Conservation (phyloP, 23 red algal genomes). For the Gracilariopsis chorda region DNA sequence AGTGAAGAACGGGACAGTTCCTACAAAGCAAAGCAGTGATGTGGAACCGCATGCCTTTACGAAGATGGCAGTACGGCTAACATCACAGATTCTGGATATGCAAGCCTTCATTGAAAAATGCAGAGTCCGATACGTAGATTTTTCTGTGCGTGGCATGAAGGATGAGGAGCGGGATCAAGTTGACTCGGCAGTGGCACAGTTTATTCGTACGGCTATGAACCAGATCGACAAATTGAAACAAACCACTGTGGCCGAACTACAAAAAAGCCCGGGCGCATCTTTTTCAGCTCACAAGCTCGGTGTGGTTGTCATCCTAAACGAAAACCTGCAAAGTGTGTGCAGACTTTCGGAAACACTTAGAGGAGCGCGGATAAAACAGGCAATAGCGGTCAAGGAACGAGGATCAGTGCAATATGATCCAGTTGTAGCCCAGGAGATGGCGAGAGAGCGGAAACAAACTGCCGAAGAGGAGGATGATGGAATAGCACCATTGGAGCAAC, state of each 20-base stretch:
- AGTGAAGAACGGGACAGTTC: neutral
- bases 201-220: slow-evolving; percentile 14
- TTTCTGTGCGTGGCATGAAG: slow-evolving; percentile 27
- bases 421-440: slow-evolving; percentile 15
- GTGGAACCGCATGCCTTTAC: slow-evolving; percentile 35
- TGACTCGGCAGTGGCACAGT: slow-evolving; percentile 25
- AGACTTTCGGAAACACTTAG: slow-evolving; percentile 22
- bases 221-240: slow-evolving; percentile 50
- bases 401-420: slow-evolving; percentile 17
- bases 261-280: slow-evolving; percentile 7
- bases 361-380: slow-evolving; percentile 22
- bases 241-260: slow-evolving; percentile 8
- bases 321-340: slow-evolving; percentile 16
- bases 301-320: slow-evolving; percentile 50
- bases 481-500: slow-evolving; percentile 5
- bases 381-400: slow-evolving; percentile 18
- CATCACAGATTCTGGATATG: slow-evolving; percentile 39
- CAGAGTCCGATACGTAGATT: slow-evolving; percentile 39
- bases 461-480: slow-evolving; percentile 12
- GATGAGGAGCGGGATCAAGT: slow-evolving; percentile 48
- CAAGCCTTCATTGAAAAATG: neutral
- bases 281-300: slow-evolving; percentile 55
- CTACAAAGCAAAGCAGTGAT: slow-evolving; percentile 2
- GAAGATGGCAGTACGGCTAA: neutral
- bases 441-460: neutral